These are phyloP conservation scores for Tillandsia leiboldiana DNA, from an alignment of 176 grass and related monocot genomes.

Conservation along the genomic window DNA sequence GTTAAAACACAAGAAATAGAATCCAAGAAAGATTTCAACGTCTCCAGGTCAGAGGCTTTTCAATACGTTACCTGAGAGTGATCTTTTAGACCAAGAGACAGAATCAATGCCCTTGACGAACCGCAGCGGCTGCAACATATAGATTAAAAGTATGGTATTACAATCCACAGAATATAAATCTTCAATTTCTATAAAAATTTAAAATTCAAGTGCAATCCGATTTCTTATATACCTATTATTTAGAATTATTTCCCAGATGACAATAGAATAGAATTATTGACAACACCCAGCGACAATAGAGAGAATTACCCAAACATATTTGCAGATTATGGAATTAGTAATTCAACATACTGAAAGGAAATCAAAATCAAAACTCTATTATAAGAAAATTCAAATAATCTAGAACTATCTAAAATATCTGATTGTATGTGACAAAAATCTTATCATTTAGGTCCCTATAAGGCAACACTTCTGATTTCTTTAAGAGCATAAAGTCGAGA, in stretches of 20 bases:
- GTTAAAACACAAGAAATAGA: too few relatives aligned
- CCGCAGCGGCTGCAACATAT: slow-evolving; percentile 41
- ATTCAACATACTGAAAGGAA: too few relatives aligned
- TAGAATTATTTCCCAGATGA: too few relatives aligned
- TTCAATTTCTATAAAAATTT: too few relatives aligned
- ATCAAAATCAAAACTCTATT: background rate
- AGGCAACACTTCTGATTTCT: background rate
- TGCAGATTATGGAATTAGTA: too few relatives aligned
- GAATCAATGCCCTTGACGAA: slow-evolving; percentile 53
- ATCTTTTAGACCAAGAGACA: slow-evolving; percentile 90
- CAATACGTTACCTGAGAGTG: slow-evolving; percentile 53
- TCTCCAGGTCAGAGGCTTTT: slow-evolving; percentile 7
- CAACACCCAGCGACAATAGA: too few relatives aligned
- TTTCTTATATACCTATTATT: too few relatives aligned
- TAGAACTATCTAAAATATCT: too few relatives aligned
- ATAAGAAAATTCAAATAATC: background rate
- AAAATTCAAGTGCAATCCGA: too few relatives aligned
- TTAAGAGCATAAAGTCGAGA: background rate
- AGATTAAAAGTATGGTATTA: background rate
- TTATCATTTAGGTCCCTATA: background rate
- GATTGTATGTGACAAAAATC: too few relatives aligned
- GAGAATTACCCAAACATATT: too few relatives aligned
- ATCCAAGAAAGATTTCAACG: background rate
- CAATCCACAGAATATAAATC: slow-evolving; percentile 4
- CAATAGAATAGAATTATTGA: too few relatives aligned